Conservation (phyloP, 202 grass and related monocot genomes). For the Carex arenaria region DNA sequence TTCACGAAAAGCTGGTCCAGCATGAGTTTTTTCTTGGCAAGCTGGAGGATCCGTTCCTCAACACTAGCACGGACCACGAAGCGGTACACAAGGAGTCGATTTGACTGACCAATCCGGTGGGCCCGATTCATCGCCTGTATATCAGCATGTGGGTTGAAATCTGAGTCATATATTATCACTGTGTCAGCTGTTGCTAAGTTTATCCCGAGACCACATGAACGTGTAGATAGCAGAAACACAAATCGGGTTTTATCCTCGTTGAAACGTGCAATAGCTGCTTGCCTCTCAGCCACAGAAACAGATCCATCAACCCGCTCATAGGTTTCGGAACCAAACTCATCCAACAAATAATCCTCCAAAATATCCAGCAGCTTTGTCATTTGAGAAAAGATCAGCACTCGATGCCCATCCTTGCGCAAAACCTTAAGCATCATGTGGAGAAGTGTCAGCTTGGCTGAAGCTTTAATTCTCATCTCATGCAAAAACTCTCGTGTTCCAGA, state of each 20-base stretch:
- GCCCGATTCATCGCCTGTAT: constrained; percentile 96
- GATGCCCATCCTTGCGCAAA: constrained; percentile 67
- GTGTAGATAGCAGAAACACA: constrained; percentile 91
- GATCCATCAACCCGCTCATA: constrained; percentile 94
- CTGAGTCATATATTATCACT: constrained; percentile 93
- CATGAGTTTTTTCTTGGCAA: constrained; percentile 98
- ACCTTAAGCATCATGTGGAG: constrained; percentile 88
- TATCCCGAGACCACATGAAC: constrained; percentile 89
- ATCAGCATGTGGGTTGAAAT: constrained; percentile 97
- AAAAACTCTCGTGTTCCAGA: constrained; percentile 69
- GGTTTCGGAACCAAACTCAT: constrained; percentile 67
- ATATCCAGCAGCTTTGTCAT: constrained; percentile 99
- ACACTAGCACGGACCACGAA: constrained; percentile 92
- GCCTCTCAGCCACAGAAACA: constrained; percentile 70
- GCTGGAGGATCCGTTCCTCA: constrained; percentile 91
- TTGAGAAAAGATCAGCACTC: constrained; percentile 91
- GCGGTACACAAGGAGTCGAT: constrained; percentile 77
- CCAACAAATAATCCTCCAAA: constrained; percentile 86
- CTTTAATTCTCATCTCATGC: constrained; percentile 94
- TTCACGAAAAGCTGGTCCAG: constrained; percentile 92
- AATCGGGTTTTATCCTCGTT: constrained; percentile 88
- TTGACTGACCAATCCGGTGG: constrained; percentile 87
- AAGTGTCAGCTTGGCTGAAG: constrained; percentile 74
- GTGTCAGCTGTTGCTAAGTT: constrained; percentile 95
- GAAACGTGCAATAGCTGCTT: constrained; percentile 81